Evolutionary conservation across 305 asterid species (phyloP).

Genomic region (Fraxinus floribunda): DNA sequence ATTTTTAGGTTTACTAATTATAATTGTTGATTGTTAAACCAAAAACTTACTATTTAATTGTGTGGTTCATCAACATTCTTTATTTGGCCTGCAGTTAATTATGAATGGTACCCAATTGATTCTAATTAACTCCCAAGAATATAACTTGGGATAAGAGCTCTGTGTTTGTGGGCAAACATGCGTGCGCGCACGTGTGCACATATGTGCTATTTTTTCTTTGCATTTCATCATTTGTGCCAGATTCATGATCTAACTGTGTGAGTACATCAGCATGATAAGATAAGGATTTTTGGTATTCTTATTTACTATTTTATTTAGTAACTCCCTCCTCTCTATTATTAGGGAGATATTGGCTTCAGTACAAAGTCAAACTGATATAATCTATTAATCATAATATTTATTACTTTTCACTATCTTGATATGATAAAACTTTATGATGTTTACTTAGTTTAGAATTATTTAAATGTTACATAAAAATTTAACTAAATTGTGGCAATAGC

Average conservation of each 20-base stretch:
- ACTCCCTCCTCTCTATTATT: not conserved
- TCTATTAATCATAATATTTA: not conserved
- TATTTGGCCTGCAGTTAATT: not conserved
- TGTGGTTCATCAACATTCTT: not conserved
- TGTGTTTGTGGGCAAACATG: not conserved
- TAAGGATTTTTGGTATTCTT: not conserved
- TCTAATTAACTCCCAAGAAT: not conserved
- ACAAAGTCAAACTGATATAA: not conserved
- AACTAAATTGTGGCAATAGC: not conserved
- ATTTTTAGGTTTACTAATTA: slow-evolving; percentile 1
- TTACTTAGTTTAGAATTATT: not conserved
- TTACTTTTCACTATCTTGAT: not conserved
- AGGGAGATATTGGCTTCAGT: not conserved
- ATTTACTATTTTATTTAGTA: not conserved
- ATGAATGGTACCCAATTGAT: not conserved
- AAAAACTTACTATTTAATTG: not conserved
- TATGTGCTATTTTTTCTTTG: not conserved
- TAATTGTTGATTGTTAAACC: not conserved
- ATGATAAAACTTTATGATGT: not conserved
- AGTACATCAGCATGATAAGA: not conserved
- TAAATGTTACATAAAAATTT: not conserved
- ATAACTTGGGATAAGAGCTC: not conserved
- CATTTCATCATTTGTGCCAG: not conserved
- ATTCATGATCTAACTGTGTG: not conserved
- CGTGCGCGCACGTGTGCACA: not conserved